A percentile compares a stretch with the other conserved stretches of the same genome.
Evolutionary conservation across 2,329 filamentous ascomycete species (phyloP).

Genomic region (Beauveria sp.): DNA sequence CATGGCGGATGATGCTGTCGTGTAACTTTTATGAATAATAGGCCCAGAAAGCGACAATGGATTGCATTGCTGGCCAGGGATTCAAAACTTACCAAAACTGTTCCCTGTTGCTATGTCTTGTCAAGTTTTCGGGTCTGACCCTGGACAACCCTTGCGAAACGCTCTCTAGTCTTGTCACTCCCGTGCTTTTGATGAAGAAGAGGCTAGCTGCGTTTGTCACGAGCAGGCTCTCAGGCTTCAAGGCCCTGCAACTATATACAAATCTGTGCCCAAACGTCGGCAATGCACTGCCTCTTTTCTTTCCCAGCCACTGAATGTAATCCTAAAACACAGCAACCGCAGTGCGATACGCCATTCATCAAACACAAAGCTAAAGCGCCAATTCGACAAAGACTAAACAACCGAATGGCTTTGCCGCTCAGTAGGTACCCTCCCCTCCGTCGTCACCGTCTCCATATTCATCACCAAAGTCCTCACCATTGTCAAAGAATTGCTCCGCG

Average conservation of each 20-base stretch:
- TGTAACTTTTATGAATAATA: not conserved
- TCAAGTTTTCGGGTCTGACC: too few relatives aligned
- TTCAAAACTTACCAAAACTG: not conserved
- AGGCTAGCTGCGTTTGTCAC: not conserved
- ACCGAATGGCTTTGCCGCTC: constrained; percentile 6
- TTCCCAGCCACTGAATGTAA: not conserved
- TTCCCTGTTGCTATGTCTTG: not conserved
- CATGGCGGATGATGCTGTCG: not conserved
- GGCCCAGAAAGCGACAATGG: not conserved
- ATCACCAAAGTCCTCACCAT: constrained; percentile 46
- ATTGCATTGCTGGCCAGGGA: not conserved
- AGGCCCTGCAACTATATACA: constrained; percentile 2
- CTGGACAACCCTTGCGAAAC: not conserved
- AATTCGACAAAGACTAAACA: not conserved
- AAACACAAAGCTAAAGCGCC: not conserved
- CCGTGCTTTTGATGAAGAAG: not conserved
- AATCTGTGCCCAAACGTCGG: not conserved
- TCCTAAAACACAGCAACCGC: not conserved
- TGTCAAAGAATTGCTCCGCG: constrained; percentile 54
- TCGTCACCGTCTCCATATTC: constrained; percentile 46
- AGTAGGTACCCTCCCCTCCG: constrained; percentile 33
- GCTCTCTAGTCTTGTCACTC: too few relatives aligned
- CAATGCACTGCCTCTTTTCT: not conserved
- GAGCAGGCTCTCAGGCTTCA: not conserved
- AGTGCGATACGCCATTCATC: not conserved